Conservation (phyloP, 305 asterid genomes). For the Solanum aculeatissimum region DNA sequence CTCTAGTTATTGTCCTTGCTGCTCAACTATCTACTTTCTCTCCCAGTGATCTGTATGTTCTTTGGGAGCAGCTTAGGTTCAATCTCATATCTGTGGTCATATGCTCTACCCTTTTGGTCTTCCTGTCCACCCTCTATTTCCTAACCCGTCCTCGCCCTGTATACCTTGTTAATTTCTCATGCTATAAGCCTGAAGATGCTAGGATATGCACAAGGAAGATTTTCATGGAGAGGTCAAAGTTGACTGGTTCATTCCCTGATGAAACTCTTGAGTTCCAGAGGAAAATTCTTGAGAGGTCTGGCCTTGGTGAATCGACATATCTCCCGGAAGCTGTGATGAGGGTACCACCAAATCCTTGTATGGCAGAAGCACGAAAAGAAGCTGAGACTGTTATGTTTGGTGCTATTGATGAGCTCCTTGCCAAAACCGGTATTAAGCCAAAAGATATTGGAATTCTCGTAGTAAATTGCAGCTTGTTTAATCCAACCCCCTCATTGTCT, state of each 20-base stretch:
- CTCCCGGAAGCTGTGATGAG: conserved; percentile 15
- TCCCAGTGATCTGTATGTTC: neutral
- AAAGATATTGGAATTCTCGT: conserved; percentile 16
- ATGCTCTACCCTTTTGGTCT: conserved; percentile 15
- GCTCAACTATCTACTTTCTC: conserved; percentile 15
- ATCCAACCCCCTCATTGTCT: conserved; percentile 18
- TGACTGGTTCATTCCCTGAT: conserved; percentile 9
- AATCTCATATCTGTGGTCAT: conserved; percentile 13
- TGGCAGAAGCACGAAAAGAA: conserved; percentile 19
- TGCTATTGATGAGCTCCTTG: conserved; percentile 17
- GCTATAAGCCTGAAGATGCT: conserved; percentile 18
- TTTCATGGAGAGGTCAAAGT: conserved; percentile 13
- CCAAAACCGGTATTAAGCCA: conserved; percentile 9
- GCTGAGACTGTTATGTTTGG: conserved; percentile 20
- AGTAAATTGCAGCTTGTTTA: conserved; percentile 18
- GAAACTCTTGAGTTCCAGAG: conserved; percentile 12
- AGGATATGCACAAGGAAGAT: conserved; percentile 12
- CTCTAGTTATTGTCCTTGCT: conserved; percentile 11
- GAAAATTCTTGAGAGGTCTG: conserved; percentile 16
- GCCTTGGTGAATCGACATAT: conserved; percentile 12
- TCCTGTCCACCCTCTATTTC: conserved; percentile 13
- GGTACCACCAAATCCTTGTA: conserved; percentile 14
- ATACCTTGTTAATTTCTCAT: conserved; percentile 17
- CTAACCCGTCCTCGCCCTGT: conserved; percentile 18
- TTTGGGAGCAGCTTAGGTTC: conserved; percentile 17